These are phyloP conservation scores for Coniochaeta sp. DNA, from an alignment of 2,329 filamentous ascomycete species.

Conservation along the genomic window DNA sequence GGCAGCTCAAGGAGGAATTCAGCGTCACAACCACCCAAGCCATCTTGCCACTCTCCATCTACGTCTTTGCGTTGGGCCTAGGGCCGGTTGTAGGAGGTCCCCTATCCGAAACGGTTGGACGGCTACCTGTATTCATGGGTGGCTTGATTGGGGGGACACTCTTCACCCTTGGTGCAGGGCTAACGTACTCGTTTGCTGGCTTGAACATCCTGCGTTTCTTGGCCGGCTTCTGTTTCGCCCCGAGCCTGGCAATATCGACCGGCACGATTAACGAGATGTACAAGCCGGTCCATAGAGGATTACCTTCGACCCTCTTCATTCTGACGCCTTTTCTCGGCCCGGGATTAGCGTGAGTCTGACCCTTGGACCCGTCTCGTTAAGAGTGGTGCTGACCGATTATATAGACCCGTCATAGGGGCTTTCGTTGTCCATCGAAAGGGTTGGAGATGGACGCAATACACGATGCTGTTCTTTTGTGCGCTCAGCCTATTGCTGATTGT, in stretches of 20 bases:
- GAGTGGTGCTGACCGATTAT: neutral
- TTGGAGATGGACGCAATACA: conserved; percentile 50
- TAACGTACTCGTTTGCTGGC: conserved; percentile 40
- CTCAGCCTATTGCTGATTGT: conserved; percentile 27
- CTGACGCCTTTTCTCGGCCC: conserved; percentile 46
- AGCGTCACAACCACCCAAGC: conserved; percentile 45
- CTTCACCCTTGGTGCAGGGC: conserved; percentile 49
- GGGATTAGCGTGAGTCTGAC: conserved; percentile 36
- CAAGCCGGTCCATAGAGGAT: conserved; percentile 29
- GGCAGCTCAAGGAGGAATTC: conserved; percentile 44
- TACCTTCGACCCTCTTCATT: conserved; percentile 36
- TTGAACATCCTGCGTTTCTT: conserved; percentile 50
- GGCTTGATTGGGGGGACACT: conserved; percentile 39
- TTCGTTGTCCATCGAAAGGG: conserved; percentile 35
- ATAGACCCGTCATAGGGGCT: conserved; percentile 38
- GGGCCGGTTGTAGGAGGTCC: conserved; percentile 54
- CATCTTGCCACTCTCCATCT: conserved; percentile 52
- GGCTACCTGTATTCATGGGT: conserved; percentile 42
- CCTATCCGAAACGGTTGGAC: conserved; percentile 49
- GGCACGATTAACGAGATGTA: conserved; percentile 45
- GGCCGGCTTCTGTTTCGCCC: conserved; percentile 42
- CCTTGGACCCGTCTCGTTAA: neutral
- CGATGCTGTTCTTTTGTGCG: conserved; percentile 36
- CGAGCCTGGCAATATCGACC: conserved; percentile 39
- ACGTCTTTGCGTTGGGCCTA: conserved; percentile 51